These are phyloP conservation scores for Daldinia bambusicola DNA, from an alignment of 495 filamentous ascomycete genomes.

Conservation along the genomic window DNA sequence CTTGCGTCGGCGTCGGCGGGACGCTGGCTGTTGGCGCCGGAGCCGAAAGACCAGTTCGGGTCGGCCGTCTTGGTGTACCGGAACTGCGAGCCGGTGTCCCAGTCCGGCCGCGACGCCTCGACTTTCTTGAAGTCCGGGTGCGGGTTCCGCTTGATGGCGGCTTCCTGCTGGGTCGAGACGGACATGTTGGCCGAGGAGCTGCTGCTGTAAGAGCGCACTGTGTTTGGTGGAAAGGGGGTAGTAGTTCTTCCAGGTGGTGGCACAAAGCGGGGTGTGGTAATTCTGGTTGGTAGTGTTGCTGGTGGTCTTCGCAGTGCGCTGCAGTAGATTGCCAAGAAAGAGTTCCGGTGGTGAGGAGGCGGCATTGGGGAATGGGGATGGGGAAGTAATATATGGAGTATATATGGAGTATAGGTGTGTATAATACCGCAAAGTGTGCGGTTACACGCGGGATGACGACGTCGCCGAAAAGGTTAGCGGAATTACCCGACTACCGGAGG, in stretches of 20 bases:
- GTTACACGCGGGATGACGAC: conserved; percentile 17
- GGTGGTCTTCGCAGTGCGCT: conserved; percentile 4
- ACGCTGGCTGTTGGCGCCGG: conserved; percentile 68
- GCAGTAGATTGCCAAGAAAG: conserved; percentile 11
- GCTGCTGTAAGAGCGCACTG: too few relatives aligned
- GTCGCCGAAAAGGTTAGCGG: neutral
- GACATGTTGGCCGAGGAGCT: conserved; percentile 48
- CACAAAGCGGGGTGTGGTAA: conserved; percentile 19
- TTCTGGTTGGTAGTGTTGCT: too few relatives aligned
- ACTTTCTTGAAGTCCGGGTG: conserved; percentile 81
- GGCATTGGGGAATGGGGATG: conserved; percentile 13
- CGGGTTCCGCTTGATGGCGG: conserved; percentile 67
- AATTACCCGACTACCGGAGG: neutral
- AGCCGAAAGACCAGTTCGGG: conserved; percentile 81
- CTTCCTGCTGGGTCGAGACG: conserved; percentile 52
- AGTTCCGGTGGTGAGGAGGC: neutral
- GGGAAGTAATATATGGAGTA: conserved; percentile 19
- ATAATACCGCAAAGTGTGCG: conserved; percentile 7
- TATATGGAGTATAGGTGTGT: too few relatives aligned
- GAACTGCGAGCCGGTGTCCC: conserved; percentile 63
- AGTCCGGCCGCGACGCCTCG: conserved; percentile 78
- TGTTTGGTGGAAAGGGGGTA: neutral
- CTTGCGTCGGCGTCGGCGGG: conserved; percentile 59
- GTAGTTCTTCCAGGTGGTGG: neutral
- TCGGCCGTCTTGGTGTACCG: conserved; percentile 74